Evolutionary conservation across 2,329 filamentous ascomycete species (phyloP), one percentile per base, ranked within the genome.

Genomic region (Mycocentrospora acerina): DNA sequence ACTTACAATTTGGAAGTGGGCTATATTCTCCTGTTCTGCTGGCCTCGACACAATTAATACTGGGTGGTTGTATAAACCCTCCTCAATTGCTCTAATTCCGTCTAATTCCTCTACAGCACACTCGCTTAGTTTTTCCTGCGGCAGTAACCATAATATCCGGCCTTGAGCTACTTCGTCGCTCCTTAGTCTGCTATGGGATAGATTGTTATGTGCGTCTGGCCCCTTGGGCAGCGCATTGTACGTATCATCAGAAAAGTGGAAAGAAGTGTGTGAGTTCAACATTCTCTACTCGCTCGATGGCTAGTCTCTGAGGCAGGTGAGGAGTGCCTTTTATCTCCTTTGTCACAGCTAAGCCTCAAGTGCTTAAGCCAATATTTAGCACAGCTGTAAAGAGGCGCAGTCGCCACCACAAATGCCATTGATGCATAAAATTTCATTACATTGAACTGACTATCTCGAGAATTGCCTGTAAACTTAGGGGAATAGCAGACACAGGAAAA

Each of bases 1-100:
- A 48, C 62, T 55, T 42, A 66, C 63, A 26, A 67, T 48, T 28
- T 66, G 60, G 40, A 68, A 65, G 37, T 66, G 61, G 11, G 59
- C 57, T 2, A 44, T 25, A 17, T 53, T 42, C 7, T 39, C 41
- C 3, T 60, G 54, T 3, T 60, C 53, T 8, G 37, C 44, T 36
- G 62, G 61, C 24, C 59, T 50, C 7, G 61, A 67, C 12, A 65
- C 44, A 3, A 66, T 42, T 9, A 67, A 57, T 7, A 66, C 44
- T 2, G 61, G 63, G 42, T 66, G 58, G 11, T 62, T 54, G 41
- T 63, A 63, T 29, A 64, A 60, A 2, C 57, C 59, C 18, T 62
- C 58, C 33, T 66, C 64, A 3, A 60, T 42, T 3, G 51, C 40
- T 14, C 59, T 59, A 34, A 62, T 64, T 12, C 64, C 59, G 45